Base-by-base conservation (phyloP, 2,329 filamentous ascomycete species). In the Trichoderma simmonsii region DNA sequence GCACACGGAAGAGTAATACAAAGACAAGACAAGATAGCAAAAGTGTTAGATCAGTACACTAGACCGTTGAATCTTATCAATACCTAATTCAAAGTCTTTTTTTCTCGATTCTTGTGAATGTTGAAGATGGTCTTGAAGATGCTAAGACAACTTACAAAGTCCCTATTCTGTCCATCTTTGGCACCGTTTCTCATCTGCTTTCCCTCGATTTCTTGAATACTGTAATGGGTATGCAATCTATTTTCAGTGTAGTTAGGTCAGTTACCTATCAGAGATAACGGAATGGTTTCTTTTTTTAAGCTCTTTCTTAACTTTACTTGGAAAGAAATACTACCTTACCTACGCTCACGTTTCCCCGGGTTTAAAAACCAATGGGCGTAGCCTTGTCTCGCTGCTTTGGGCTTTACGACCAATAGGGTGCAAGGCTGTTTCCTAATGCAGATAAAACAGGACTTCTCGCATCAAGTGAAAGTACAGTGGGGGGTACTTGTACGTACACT, bases 1-100 rank as follows among this genome's bases (percentile, higher is more conserved):
- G 39, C 48, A 54, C 48, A 24, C n/a, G 66, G 32, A 54, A 24
- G 43, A 62, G n/a, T 70, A 70, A 70, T 70, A 28, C 36, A 70
- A 36, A 54, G 39, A 43, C 39, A 43, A 43, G 57, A 39, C 36
- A 15, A 48, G 39, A 51, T 26, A 48, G 36, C n/a, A 39, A 70
- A 68, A 62, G 56, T 59, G 56, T 62, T 61, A 26, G 28, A 61
- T 36, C 24, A 62, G 57, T 62, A 59, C 36, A 67, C 64, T 67
- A 67, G 64, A 67, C 34, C 51, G 56, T 28, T 67, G 64, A 67
- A 30, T 57, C 15, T 57, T 67, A 28, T 39, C n/a, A 56, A 43
- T 57, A 57, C 24, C n/a, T 57, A n/a, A 8, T 43, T 34, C 28
- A n/a, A 36, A 36, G 32, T 24, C 24, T 21, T 43, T 32, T 30